These are phyloP conservation scores for Murraya koenigii DNA, from an alignment of 345 rosid species.

Conservation along the genomic window DNA sequence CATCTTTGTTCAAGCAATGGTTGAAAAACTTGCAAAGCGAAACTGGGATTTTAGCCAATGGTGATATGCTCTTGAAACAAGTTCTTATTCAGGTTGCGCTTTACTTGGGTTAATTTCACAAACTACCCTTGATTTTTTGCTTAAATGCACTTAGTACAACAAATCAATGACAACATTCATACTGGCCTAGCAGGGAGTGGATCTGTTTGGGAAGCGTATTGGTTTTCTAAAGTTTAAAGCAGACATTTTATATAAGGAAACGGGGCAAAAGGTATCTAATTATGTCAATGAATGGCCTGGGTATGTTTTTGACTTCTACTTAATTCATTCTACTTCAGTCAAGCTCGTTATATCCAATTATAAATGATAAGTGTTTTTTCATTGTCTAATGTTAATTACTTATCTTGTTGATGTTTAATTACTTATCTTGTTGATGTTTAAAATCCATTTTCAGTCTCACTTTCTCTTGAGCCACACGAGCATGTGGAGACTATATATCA, in stretches of 20 bases:
- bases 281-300: constrained; percentile 14
- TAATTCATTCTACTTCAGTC: neutral
- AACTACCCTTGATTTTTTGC: neutral
- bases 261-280: constrained; percentile 62
- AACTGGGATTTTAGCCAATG: constrained; percentile 66
- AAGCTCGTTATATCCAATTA: neutral
- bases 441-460: neutral
- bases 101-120: neutral
- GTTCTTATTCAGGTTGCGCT: constrained; percentile 69
- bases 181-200: constrained; percentile 61
- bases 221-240: constrained; percentile 94
- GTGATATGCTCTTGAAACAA: constrained; percentile 49
- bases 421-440: neutral
- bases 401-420: neutral
- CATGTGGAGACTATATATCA: neutral
- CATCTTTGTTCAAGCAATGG: constrained; percentile 81
- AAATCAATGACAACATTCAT: neutral
- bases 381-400: neutral
- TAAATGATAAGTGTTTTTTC: neutral
- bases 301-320: neutral
- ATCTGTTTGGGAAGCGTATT: constrained; percentile 76
- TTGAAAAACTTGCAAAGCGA: constrained; percentile 68
- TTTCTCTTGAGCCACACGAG: neutral
- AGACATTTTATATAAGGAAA: constrained; percentile 55
- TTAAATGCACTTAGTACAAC: neutral